Base-by-base conservation (phyloP, 495 filamentous ascomycete species). In the Talaromyces proteolyticus region DNA sequence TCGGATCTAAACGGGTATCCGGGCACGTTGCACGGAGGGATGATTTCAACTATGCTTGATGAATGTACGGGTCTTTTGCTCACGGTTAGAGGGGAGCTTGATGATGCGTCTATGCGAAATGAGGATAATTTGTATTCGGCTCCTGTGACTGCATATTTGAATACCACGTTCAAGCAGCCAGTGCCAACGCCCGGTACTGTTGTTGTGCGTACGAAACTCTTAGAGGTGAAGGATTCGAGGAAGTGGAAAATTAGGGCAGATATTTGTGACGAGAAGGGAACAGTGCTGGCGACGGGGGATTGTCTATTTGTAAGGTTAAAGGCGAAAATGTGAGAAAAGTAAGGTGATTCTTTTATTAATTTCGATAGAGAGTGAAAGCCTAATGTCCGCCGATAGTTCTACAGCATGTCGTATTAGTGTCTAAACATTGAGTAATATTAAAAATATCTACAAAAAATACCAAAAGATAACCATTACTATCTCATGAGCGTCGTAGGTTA, bases 61-160 rank as follows among this genome's bases (percentile, higher is more conserved):
- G 77, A 82, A 53, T 62, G 64, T 4, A 73, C 76, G 56, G 80
- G 81, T 0, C 65, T 77, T 11, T 51, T 82, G 11, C 54, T 70
- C 49, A 59, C 58, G 19, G 50, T 34, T 10, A 34, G 29, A 34
- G 29, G 29, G 29, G 29, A 34, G 8, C 8, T 34, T 34, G 29
- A 8, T 8, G 29, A 34, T 4, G 14, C 8, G 8, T 2, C 29
- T 8, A 34, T 14, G 29, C 29, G 29, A 8, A 34, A 8, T 14
- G 29, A 34, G 8, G 14, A 4, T 14, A 34, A 1, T 34, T 14
- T 34, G 8, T 34, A 8, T 58, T 1, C 62, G 60, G 34, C 50
- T 17, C 44, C 51, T 22, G 68, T 84, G 46, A 85, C 84, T 29
- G 82, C 74, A 6, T 78, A 75, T 44, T 56, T 87, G 44, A 84